Conservation (phyloP, 768 basidiomycete genomes). For the Mrakia frigida region DNA sequence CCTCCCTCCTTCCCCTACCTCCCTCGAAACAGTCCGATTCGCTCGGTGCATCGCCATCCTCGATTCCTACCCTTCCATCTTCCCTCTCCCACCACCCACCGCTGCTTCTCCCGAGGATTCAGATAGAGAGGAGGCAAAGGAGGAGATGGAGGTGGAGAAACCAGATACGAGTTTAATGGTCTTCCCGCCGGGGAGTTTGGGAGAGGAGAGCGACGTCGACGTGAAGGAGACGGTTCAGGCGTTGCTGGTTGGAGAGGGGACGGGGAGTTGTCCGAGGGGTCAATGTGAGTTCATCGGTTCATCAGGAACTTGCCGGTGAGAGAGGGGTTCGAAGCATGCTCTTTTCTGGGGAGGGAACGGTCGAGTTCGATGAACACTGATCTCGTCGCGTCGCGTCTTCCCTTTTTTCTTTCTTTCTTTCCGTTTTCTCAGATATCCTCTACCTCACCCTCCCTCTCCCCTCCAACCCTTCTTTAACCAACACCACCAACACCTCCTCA, state of each 20-base stretch:
- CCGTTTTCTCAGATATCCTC: constrained; percentile 46
- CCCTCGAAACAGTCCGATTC: constrained; percentile 34
- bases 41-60: constrained; percentile 56
- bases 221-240: constrained; percentile 54
- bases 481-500: constrained; percentile 38
- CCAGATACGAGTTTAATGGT: constrained; percentile 65
- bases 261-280: constrained; percentile 65
- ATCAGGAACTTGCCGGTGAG: too few relatives aligned
- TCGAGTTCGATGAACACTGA: not conserved
- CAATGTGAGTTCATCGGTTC: constrained; percentile 66
- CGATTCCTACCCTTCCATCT: constrained; percentile 46
- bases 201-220: not conserved
- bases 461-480: not conserved
- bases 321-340: too few relatives aligned
- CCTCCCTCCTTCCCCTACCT: not conserved
- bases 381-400: not conserved
- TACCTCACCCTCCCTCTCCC: constrained; percentile 39
- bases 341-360: too few relatives aligned
- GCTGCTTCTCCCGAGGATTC: not conserved
- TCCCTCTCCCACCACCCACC: constrained; percentile 27
- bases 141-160: constrained; percentile 27
- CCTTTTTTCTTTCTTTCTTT: not conserved
- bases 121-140: constrained; percentile 30
- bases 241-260: constrained; percentile 65
- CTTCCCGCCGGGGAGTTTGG: constrained; percentile 64